Base-by-base conservation (phyloP, 2,329 filamentous ascomycete genomes). In the Biscogniauxia sp. region DNA sequence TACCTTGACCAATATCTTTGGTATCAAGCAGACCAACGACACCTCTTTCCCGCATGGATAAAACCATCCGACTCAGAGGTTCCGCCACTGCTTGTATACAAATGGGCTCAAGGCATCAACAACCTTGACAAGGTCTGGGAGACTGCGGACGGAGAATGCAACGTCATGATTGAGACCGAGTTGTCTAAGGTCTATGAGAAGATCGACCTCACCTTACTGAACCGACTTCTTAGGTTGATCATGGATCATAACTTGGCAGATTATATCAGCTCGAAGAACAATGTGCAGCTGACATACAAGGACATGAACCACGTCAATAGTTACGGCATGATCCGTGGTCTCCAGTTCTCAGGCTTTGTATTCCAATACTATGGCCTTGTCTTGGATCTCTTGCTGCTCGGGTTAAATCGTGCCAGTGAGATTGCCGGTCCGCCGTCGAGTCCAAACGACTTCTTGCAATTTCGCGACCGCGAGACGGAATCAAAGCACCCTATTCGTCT, bases 221-320 rank as follows among this genome's bases (percentile, higher is more conserved):
- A 99, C 78, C 91, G 94, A 61, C 83, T 99, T 32, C 82, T 99
- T 55, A 87, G 95, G 54, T 79, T 99, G 67, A 97, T 99, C 75
- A 99, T 99, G 96, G 96, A 99, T 71, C 95, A 99, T 82, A 99
- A 99, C 75, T 79, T 99, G 79, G 95, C 95, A 5, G 96, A 99
- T 76, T 99, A 99, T 78, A 99, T 99, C 72, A 97, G 94, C 1
- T 93, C 94, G 45, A 99, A 99, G 85, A 99, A 99, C 82, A 99
- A 99, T 73, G 95, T 99, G 13, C 94, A 97, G 75, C 85, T 99
- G 64, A 97, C 96, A 64, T 99, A 99, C 82, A 99, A 99, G 80
- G 95, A 99, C 70, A 99, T 99, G 95, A 98, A 97, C 73, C 95
- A 99, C 72, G 95, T 96, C 73, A 99, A 99, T 78, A 96, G 92